phyloP scores from a whole-genome alignment of 345 rosid species.

The Dipteronia dyeriana region DNA sequence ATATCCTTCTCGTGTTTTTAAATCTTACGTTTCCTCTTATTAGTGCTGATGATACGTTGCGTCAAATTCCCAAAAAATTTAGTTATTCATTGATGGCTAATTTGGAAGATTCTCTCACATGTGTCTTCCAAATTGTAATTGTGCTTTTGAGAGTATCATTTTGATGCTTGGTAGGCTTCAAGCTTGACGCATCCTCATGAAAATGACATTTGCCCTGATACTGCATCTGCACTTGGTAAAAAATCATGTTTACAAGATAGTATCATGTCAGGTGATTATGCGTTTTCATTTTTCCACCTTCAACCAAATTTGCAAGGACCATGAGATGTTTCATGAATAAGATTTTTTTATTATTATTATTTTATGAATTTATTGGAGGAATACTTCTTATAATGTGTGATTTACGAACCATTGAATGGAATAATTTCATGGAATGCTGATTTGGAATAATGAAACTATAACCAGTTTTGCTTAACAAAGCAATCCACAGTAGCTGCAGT shows the following conservation, averaged over 20 bases:
- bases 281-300: background rate
- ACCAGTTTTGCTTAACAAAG: constrained; percentile 46
- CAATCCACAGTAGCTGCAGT: constrained; percentile 58
- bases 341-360: background rate
- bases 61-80: background rate
- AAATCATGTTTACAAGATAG: background rate
- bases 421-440: background rate
- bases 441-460: background rate
- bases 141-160: background rate
- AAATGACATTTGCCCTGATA: background rate
- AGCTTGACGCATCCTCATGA: background rate
- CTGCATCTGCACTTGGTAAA: background rate
- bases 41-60: background rate
- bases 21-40: background rate
- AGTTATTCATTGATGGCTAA: background rate
- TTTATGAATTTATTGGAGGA: background rate
- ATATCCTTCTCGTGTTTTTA: constrained; percentile 57
- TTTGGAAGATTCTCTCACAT: background rate
- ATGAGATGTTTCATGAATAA: background rate
- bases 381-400: background rate
- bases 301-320: background rate
- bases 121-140: background rate
- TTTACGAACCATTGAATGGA: background rate
- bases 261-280: background rate
- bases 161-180: background rate